A percentile compares a stretch with the other conserved stretches of the same genome.
Evolutionary conservation across 1,139 yeast genomes (phyloP).

Genomic region (Yamadazyma kanchanaburiensis): DNA sequence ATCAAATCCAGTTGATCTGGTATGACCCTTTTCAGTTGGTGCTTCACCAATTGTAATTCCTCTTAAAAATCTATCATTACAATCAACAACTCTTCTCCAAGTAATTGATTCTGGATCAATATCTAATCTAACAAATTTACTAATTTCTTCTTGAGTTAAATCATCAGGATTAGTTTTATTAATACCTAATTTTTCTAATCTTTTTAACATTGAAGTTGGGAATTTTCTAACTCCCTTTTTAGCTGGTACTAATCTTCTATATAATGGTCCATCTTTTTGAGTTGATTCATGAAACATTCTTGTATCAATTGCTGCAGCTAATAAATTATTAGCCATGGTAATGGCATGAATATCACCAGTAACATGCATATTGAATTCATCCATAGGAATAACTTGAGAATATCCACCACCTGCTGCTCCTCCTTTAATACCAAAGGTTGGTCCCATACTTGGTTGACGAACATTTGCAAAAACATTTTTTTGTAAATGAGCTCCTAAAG

Average conservation of each 20-base stretch:
- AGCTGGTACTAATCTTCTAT: constrained; percentile 82
- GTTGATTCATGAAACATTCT: constrained; percentile 96
- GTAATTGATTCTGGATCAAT: constrained; percentile 93
- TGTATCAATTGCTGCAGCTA: constrained; percentile 97
- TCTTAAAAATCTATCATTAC: constrained; percentile 90
- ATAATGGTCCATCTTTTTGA: constrained; percentile 86
- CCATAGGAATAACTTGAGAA: constrained; percentile 98
- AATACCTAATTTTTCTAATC: constrained; percentile 80
- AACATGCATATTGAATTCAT: constrained; percentile 95
- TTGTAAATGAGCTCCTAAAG: constrained; percentile 87
- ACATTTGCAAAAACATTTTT: constrained; percentile 92
- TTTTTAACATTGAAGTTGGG: constrained; percentile 72
- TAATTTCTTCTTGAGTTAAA: constrained; percentile 74
- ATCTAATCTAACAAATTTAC: constrained; percentile 78
- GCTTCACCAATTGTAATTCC: constrained; percentile 92
- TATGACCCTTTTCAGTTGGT: constrained; percentile 89
- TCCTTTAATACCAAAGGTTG: constrained; percentile 97
- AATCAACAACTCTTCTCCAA: constrained; percentile 95
- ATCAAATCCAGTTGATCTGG: constrained; percentile 91
- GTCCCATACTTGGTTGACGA: constrained; percentile 99
- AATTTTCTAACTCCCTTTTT: constrained; percentile 81
- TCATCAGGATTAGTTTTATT: constrained; percentile 78
- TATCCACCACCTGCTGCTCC: constrained; percentile 99
- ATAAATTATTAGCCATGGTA: constrained; percentile 88
- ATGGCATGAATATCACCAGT: constrained; percentile 99